Evolutionary conservation across 371 early-diverging fungal species (phyloP).

Genomic region (Mortierella sp.): DNA sequence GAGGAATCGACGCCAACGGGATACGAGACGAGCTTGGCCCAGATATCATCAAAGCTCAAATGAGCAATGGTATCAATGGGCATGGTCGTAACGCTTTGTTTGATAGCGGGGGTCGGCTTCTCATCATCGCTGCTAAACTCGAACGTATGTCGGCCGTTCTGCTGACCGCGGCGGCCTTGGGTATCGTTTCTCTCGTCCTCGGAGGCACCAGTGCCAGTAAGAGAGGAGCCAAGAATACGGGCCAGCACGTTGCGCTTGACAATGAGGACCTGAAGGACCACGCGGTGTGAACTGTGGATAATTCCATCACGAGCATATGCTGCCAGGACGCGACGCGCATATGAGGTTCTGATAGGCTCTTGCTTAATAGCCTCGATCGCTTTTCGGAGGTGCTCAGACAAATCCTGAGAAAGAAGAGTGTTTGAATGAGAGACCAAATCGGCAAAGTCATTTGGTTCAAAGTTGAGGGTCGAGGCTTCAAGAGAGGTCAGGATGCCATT

Average conservation of each 20-base stretch:
- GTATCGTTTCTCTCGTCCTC: constrained; percentile 3
- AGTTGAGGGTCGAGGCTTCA: constrained; percentile 65
- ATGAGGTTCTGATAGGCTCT: constrained; percentile 38
- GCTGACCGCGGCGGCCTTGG: background rate
- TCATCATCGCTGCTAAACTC: constrained; percentile 35
- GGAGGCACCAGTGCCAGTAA: background rate
- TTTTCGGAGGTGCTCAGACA: constrained; percentile 62
- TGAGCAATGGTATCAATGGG: background rate
- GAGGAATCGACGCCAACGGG: constrained; percentile 21
- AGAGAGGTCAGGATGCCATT: constrained; percentile 73
- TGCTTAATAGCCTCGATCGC: constrained; percentile 61
- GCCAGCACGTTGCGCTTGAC: constrained; percentile 63
- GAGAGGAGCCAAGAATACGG: constrained; percentile 52
- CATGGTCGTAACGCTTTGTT: background rate
- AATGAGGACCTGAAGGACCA: constrained; percentile 63
- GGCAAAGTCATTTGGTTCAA: constrained; percentile 59
- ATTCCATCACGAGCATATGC: constrained; percentile 60
- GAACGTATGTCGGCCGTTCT: constrained; percentile 2
- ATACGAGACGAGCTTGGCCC: constrained; percentile 53
- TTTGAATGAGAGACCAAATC: constrained; percentile 60
- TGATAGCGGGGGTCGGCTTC: background rate
- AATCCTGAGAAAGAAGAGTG: constrained; percentile 63
- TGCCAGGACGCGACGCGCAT: constrained; percentile 60
- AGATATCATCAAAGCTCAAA: constrained; percentile 56
- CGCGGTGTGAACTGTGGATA: constrained; percentile 62